Base-by-base conservation (phyloP, 2,329 filamentous ascomycete genomes). In the Coleophoma cylindrospora region DNA sequence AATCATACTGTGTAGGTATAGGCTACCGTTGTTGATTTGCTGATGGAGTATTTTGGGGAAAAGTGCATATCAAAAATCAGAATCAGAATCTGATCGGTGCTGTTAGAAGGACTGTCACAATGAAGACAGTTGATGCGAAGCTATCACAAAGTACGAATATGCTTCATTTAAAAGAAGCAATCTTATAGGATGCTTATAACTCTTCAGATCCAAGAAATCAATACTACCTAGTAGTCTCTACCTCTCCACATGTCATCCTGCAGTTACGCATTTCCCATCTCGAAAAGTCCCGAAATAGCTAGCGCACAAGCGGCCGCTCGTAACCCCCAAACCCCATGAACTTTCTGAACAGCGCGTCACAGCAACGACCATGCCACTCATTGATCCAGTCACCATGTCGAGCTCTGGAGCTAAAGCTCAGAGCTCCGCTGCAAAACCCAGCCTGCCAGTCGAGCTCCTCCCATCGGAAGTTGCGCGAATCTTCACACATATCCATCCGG, bases 401-500 rank as follows among this genome's bases (percentile, higher is more conserved):
- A 51, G 46, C 33, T 49, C 49, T 5, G 27, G 34, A 19, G 21
- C 50, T 19, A 56, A 34, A 17, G 43, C 48, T 21, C 51, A 51
- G 34, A 12, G 47, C 3, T 12, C 46, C n/a, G 38, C 47, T 40
- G 11, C 19, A 14, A 61, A 62, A 47, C 32, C 50, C 6, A 62
- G 61, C n/a, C 43, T 50, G n/a, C 59, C 63, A 51, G 56, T 61
- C 22, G 62, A 66, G 10, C 52, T 65, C 21, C 57, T 65, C 9
- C 60, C 63, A 4, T 63, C 54, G 1, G 56, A 62, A 15, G 55
- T 71, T 17, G 75, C 80, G 2, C 73, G 69, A 46, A 64, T 77
- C 19, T 78, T 86, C 62, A 80, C 84, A 12, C 76, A 89, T 61
- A 67, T 82, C 17, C 87, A 95, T 58, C 85, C 88, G 0, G 68